Evolutionary conservation across 208 protist species (phyloP).

Genomic region (Leishmania aethiopica): DNA sequence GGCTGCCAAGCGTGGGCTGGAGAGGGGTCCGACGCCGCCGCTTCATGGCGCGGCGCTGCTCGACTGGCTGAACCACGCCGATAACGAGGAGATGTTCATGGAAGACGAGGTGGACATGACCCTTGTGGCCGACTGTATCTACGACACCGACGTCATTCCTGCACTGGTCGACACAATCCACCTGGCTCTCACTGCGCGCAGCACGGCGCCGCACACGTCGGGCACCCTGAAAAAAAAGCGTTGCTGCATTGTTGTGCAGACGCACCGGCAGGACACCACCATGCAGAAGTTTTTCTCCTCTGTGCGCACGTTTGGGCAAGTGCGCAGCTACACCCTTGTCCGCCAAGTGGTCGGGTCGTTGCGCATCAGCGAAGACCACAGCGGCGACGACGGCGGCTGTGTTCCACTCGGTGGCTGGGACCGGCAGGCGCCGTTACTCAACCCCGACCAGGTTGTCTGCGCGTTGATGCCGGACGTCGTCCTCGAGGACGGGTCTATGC

Average conservation of each 20-base stretch:
- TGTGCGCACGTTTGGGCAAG: conserved; percentile 40
- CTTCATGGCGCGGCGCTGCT: conserved; percentile 52
- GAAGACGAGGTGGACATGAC: conserved; percentile 58
- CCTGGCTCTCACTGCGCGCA: conserved; percentile 25
- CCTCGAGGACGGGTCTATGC: conserved; percentile 45
- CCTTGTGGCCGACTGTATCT: conserved; percentile 84
- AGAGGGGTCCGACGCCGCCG: conserved; percentile 29
- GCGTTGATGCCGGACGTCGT: conserved; percentile 46
- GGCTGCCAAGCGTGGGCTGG: conserved; percentile 30
- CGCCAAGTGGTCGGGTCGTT: conserved; percentile 28
- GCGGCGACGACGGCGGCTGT: conserved; percentile 35
- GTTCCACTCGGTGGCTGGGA: conserved; percentile 38
- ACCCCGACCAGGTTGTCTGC: conserved; percentile 36
- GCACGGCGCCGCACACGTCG: conserved; percentile 2
- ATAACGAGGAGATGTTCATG: conserved; percentile 41
- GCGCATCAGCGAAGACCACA: conserved; percentile 31
- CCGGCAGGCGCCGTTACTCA: conserved; percentile 10
- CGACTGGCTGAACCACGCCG: conserved; percentile 61
- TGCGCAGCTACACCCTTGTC: conserved; percentile 49
- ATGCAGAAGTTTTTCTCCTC: conserved; percentile 81
- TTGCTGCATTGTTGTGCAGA: conserved; percentile 79
- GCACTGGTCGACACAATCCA: conserved; percentile 60
- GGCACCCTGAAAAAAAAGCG: conserved; percentile 15
- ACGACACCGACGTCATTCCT: conserved; percentile 67
- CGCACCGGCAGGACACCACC: conserved; percentile 75